Percentiles rank a stretch among this genome's conserved stretches.
Evolutionary conservation across 768 basidiomycete species (phyloP).

Genomic region (Agaricus bisporus): DNA sequence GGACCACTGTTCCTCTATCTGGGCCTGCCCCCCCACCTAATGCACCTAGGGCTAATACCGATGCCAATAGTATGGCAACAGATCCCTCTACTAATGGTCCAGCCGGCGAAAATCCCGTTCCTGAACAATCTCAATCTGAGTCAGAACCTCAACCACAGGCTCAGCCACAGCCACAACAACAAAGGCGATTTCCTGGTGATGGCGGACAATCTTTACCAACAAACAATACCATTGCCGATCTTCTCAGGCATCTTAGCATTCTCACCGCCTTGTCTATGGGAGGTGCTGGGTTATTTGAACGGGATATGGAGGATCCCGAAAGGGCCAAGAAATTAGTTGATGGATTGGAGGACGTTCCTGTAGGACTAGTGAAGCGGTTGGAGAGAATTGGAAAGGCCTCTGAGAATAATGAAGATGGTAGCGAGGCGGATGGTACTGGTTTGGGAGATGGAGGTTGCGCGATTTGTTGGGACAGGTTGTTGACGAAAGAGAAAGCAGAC

Average conservation of each 20-base stretch:
- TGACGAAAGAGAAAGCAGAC: not conserved
- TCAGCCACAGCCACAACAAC: not conserved
- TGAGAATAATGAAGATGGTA: not conserved
- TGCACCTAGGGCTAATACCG: not conserved
- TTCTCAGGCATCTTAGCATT: not conserved
- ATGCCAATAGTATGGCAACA: not conserved
- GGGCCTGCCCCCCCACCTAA: not conserved
- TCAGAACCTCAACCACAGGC: slow-evolving; percentile 1
- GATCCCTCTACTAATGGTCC: not conserved
- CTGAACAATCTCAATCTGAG: not conserved
- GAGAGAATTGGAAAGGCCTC: slow-evolving; percentile 10
- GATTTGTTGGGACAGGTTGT: slow-evolving; percentile 12
- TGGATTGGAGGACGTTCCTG: slow-evolving; percentile 11
- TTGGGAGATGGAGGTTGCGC: slow-evolving; percentile 13
- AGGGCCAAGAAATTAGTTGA: slow-evolving; percentile 11
- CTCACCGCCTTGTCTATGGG: not conserved
- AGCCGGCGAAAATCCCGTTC: not conserved
- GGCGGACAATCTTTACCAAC: not conserved
- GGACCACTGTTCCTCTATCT: not conserved
- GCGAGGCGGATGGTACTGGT: slow-evolving; percentile 1
- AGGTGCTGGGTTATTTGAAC: not conserved
- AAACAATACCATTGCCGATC: slow-evolving; percentile 1
- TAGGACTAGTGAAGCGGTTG: slow-evolving; percentile 9
- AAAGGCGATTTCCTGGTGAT: not conserved
- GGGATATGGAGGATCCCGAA: slow-evolving; percentile 12